Percentiles rank a stretch among this genome's conserved stretches.
These are phyloP conservation scores for Fibroporia radiculosa DNA, from an alignment of 768 basidiomycete species.

Conservation along the genomic window DNA sequence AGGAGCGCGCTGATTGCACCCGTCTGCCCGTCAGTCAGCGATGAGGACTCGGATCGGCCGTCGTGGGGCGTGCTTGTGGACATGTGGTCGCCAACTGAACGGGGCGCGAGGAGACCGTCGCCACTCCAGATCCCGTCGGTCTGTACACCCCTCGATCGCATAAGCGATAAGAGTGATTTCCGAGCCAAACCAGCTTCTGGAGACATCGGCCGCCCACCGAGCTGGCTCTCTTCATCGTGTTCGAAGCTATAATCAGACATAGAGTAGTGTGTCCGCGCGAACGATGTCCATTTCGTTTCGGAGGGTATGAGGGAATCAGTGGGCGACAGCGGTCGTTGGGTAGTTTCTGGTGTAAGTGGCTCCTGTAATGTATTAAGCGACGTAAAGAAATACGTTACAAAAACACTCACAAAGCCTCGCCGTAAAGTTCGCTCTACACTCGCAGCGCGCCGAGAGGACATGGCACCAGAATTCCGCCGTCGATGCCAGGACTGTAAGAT, in stretches of 20 bases:
- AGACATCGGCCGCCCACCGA: conserved; percentile 18
- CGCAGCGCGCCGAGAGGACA: conserved; percentile 22
- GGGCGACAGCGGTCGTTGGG: conserved; percentile 34
- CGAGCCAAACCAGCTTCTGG: conserved; percentile 31
- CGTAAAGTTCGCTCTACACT: conserved; percentile 28
- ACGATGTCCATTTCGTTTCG: conserved; percentile 20
- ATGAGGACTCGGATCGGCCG: conserved; percentile 69
- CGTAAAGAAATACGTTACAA: not conserved
- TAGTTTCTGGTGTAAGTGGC: conserved; percentile 40
- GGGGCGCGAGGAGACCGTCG: conserved; percentile 16
- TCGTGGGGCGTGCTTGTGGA: conserved; percentile 44
- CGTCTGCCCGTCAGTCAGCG: conserved; percentile 47
- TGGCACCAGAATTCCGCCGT: conserved; percentile 5
- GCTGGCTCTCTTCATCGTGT: conserved; percentile 36
- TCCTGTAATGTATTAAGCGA: conserved; percentile 24
- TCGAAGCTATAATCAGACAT: conserved; percentile 28
- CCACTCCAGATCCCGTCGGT: conserved; percentile 15
- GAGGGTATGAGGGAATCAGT: conserved; percentile 26
- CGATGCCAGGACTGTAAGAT: conserved; percentile 14
- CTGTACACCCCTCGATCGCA: conserved; percentile 35
- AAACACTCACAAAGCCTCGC: conserved; percentile 26
- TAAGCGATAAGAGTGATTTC: conserved; percentile 45
- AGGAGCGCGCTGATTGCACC: conserved; percentile 45
- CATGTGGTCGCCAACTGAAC: conserved; percentile 24
- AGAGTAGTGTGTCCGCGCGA: conserved; percentile 16